Evolutionary conservation across 2,329 filamentous ascomycete genomes (phyloP).

Genomic region (Camptophora hylomeconis): DNA sequence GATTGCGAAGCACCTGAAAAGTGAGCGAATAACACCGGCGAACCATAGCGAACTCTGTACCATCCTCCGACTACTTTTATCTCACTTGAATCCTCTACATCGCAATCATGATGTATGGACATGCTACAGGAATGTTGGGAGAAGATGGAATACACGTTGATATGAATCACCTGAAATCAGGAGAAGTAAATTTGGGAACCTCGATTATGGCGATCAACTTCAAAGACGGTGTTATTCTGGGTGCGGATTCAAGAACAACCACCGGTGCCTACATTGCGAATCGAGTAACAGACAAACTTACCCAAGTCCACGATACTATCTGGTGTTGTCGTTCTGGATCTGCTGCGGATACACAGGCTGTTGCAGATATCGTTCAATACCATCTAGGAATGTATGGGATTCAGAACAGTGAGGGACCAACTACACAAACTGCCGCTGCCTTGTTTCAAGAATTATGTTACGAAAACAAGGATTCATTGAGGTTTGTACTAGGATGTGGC

Average conservation of each 20-base stretch:
- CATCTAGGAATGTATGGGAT: constrained; percentile 87
- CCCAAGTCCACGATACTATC: constrained; percentile 95
- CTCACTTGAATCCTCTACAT: not conserved
- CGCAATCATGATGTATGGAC: constrained; percentile 25
- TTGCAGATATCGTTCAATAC: constrained; percentile 96
- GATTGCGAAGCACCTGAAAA: too few species aligned
- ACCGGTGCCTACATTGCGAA: constrained; percentile 98
- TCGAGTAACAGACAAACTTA: constrained; percentile 97
- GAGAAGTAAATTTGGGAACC: constrained; percentile 96
- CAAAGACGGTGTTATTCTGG: constrained; percentile 92
- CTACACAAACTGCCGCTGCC: constrained; percentile 85
- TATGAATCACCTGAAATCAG: constrained; percentile 97
- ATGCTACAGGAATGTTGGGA: constrained; percentile 31
- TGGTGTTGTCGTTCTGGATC: constrained; percentile 99
- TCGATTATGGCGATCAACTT: constrained; percentile 99
- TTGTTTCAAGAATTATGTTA: constrained; percentile 99
- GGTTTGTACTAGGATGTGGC: constrained; percentile 41
- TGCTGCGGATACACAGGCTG: constrained; percentile 92
- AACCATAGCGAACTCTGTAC: too few species aligned
- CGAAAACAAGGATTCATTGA: constrained; percentile 85
- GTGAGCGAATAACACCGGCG: too few species aligned
- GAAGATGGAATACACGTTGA: constrained; percentile 95
- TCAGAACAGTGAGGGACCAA: constrained; percentile 77
- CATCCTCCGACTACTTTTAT: constrained; percentile 5
- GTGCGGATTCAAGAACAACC: constrained; percentile 92